Conservation (phyloP, 768 basidiomycete species). For the Suillus clintonianus region DNA sequence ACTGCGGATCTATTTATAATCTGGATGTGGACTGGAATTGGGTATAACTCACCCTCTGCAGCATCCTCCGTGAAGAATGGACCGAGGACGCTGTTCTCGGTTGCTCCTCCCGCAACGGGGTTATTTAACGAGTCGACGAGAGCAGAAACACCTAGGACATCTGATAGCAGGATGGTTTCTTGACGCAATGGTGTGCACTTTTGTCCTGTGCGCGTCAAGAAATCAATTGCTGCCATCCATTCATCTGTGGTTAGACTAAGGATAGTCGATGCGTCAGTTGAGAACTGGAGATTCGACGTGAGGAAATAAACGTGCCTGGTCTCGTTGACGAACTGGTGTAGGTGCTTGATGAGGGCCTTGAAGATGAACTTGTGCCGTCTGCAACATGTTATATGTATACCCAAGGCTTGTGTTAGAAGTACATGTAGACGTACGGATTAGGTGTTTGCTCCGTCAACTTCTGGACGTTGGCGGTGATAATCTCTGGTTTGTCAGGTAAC, state of each 20-base stretch:
- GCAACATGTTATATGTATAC: not conserved
- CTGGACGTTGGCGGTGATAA: conserved; percentile 49
- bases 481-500: conserved; percentile 51
- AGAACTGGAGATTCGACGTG: not conserved
- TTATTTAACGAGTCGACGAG: conserved; percentile 79
- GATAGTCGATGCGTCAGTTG: not conserved
- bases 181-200: conserved; percentile 68
- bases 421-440: conserved; percentile 37
- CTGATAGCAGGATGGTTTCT: conserved; percentile 88
- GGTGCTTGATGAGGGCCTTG: conserved; percentile 57
- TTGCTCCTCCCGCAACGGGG: conserved; percentile 59
- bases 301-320: conserved; percentile 46
- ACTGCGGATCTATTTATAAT: conserved; percentile 40
- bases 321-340: conserved; percentile 76
- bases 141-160: conserved; percentile 75
- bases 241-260: conserved; percentile 73
- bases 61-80: conserved; percentile 84
- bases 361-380: conserved; percentile 51
- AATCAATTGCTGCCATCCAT: conserved; percentile 81
- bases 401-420: not conserved
- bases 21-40: not conserved
- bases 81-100: conserved; percentile 77
- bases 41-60: conserved; percentile 53
- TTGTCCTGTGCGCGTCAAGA: conserved; percentile 75
- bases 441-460: conserved; percentile 39